phyloP scores from a whole-genome alignment of 345 rosid species.

The Geranium brycei region DNA sequence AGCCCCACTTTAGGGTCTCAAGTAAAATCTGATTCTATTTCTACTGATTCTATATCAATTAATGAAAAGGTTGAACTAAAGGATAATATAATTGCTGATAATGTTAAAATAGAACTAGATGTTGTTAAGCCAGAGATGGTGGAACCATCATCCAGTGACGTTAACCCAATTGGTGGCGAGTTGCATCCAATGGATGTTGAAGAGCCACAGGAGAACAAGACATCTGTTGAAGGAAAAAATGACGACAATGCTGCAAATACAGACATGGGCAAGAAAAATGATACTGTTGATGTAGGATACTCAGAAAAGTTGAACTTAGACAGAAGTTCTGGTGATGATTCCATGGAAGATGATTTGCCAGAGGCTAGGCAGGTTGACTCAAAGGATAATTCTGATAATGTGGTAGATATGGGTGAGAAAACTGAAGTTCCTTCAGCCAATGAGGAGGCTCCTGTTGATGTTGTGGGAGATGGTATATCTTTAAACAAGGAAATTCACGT shows the following conservation, averaged over 20 bases:
- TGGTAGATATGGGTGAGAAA: constrained; percentile 37
- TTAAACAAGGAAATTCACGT: constrained; percentile 19
- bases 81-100: constrained; percentile 92
- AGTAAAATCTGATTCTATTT: constrained; percentile 97
- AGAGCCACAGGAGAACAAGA: constrained; percentile 56
- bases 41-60: constrained; percentile 98
- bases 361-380: constrained; percentile 70
- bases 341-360: constrained; percentile 80
- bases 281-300: constrained; percentile 52
- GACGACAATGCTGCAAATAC: constrained; percentile 44
- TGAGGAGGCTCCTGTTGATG: constrained; percentile 34
- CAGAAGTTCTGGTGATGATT: constrained; percentile 95
- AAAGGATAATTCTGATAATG: constrained; percentile 39
- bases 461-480: constrained; percentile 30
- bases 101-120: constrained; percentile 95
- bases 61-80: constrained; percentile 88
- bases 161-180: constrained; percentile 51
- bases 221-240: constrained; percentile 53
- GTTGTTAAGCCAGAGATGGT: constrained; percentile 71
- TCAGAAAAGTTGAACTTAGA: constrained; percentile 89
- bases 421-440: constrained; percentile 25
- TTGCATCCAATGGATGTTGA: constrained; percentile 87
- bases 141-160: constrained; percentile 59
- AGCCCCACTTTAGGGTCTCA: constrained; percentile 87
- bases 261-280: constrained; percentile 55